Evolutionary conservation across 352 stramenopile species (phyloP).

Genomic region (Phytopythium delawarense): DNA sequence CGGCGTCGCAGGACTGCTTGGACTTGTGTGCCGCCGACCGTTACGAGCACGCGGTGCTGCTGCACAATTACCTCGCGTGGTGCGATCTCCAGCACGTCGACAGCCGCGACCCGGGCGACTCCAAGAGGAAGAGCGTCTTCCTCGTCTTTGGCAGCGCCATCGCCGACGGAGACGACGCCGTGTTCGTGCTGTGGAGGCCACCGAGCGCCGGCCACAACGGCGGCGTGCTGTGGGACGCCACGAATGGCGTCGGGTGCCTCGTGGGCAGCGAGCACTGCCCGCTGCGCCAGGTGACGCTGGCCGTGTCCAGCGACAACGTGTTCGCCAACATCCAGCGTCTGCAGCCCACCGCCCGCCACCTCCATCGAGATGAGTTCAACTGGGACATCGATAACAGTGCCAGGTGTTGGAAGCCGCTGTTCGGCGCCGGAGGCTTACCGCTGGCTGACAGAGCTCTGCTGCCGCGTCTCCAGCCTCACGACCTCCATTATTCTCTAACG

Average conservation of each 20-base stretch:
- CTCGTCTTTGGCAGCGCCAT: slow-evolving; percentile 85
- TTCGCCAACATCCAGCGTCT: slow-evolving; percentile 86
- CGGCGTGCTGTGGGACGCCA: slow-evolving; percentile 88
- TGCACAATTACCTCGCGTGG: slow-evolving; percentile 90
- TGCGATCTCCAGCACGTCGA: slow-evolving; percentile 39
- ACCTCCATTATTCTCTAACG: slow-evolving; percentile 62
- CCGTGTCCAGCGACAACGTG: slow-evolving; percentile 88
- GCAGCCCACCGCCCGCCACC: slow-evolving; percentile 19
- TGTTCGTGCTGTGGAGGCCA: slow-evolving; percentile 72
- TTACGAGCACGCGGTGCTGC: slow-evolving; percentile 90
- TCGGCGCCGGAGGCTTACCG: slow-evolving; percentile 25
- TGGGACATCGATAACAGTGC: slow-evolving; percentile 80
- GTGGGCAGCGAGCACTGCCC: slow-evolving; percentile 78
- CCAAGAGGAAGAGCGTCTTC: slow-evolving; percentile 37
- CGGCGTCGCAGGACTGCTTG: slow-evolving; percentile 89
- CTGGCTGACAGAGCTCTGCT: slow-evolving; percentile 11
- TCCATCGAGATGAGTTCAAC: slow-evolving; percentile 44
- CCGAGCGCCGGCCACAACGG: slow-evolving; percentile 8
- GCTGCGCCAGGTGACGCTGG: slow-evolving; percentile 77
- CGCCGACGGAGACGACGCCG: slow-evolving; percentile 76
- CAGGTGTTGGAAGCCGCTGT: slow-evolving; percentile 87
- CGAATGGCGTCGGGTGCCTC: slow-evolving; percentile 71
- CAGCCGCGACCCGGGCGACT: slow-evolving; percentile 20
- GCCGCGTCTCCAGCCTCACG: slow-evolving; percentile 44
- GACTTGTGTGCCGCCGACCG: slow-evolving; percentile 84